Evolutionary conservation across 345 rosid species (phyloP).

Genomic region (Eucalyptus camaldulensis): DNA sequence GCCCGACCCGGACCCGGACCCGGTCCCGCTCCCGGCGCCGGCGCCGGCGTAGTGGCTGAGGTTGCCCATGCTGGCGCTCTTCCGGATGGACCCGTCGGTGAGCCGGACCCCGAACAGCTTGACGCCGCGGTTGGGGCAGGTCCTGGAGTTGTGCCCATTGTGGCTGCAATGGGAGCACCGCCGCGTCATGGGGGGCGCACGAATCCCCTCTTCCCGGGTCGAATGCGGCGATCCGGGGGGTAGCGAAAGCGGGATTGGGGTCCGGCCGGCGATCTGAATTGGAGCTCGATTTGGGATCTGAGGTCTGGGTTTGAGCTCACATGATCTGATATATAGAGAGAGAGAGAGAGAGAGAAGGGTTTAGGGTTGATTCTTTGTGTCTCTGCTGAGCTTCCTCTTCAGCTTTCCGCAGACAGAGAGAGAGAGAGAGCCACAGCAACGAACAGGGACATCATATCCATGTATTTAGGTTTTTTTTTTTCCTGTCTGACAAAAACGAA

Average conservation of each 20-base stretch:
- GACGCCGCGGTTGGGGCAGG: conserved; percentile 94
- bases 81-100: conserved; percentile 92
- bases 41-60: conserved; percentile 61
- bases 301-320: not conserved
- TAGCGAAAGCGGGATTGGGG: not conserved
- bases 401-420: not conserved
- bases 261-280: not conserved
- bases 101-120: conserved; percentile 91
- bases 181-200: conserved; percentile 47
- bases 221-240: not conserved
- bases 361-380: not conserved
- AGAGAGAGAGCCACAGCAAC: not conserved
- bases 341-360: not conserved
- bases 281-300: not conserved
- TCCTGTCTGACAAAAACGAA: not conserved
- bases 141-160: conserved; percentile 98
- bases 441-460: not conserved
- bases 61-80: conserved; percentile 97
- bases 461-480: not conserved
- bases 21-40: conserved; percentile 19
- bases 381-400: not conserved
- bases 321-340: not conserved
- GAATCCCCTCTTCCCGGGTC: not conserved
- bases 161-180: conserved; percentile 99
- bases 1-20: conserved; percentile 24